These are phyloP conservation scores for Arthrinium puccinioides DNA, from an alignment of 2,329 filamentous ascomycete genomes.

Conservation along the genomic window DNA sequence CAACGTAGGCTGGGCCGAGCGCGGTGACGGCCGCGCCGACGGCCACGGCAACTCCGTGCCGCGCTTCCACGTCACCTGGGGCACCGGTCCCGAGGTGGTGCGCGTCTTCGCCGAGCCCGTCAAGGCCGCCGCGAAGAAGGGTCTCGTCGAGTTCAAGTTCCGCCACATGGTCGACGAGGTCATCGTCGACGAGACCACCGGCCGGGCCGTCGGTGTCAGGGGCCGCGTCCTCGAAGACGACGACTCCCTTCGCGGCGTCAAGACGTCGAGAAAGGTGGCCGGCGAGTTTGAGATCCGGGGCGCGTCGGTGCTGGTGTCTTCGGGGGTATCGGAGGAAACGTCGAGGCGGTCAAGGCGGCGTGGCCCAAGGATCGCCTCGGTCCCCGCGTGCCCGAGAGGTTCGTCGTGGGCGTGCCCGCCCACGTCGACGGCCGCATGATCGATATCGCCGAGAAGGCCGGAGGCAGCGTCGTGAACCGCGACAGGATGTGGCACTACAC, in stretches of 20 bases:
- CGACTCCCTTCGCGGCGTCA: slow-evolving; percentile 41
- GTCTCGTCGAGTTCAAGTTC: slow-evolving; percentile 47
- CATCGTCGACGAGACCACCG: slow-evolving; percentile 40
- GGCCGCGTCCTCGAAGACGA: slow-evolving; percentile 47
- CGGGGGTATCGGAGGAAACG: slow-evolving; percentile 53
- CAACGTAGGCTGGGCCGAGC: slow-evolving; percentile 55
- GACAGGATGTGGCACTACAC: slow-evolving; percentile 64
- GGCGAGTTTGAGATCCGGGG: slow-evolving; percentile 47
- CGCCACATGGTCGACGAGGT: slow-evolving; percentile 51
- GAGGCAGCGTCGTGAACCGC: slow-evolving; percentile 50
- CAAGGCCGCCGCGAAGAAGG: slow-evolving; percentile 40
- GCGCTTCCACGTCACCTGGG: slow-evolving; percentile 57
- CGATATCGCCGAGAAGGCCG: slow-evolving; percentile 42
- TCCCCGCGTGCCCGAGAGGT: slow-evolving; percentile 44
- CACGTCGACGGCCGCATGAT: slow-evolving; percentile 61
- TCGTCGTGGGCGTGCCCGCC: slow-evolving; percentile 54
- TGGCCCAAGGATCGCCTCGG: slow-evolving; percentile 54
- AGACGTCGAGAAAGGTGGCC: slow-evolving; percentile 38
- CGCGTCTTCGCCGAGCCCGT: slow-evolving; percentile 51
- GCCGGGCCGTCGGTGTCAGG: slow-evolving; percentile 43
- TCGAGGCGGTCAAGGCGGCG: slow-evolving; percentile 49
- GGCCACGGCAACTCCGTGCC: slow-evolving; percentile 58
- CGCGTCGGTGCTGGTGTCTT: slow-evolving; percentile 45
- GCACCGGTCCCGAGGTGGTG: slow-evolving; percentile 53
- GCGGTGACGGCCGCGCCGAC: slow-evolving; percentile 45